Conservation (phyloP, 1,284 basidiomycete species). For the Trichosporon sp. region DNA sequence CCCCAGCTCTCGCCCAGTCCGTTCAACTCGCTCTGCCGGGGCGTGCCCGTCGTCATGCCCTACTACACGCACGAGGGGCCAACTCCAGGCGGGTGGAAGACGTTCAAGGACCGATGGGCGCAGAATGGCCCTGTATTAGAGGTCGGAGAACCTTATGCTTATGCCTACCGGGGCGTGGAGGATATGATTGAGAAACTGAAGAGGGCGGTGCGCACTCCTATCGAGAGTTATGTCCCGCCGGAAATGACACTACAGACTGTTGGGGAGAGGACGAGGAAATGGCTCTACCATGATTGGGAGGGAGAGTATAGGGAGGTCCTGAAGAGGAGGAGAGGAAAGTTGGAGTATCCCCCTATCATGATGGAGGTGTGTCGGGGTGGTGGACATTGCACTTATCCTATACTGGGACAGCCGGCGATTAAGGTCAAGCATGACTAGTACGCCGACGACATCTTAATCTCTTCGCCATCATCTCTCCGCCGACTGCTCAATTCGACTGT, state of each 20-base stretch:
- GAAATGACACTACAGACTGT: slow-evolving; percentile 27
- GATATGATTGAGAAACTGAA: slow-evolving; percentile 22
- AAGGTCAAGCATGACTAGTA: too few relatives aligned
- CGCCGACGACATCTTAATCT: too few relatives aligned
- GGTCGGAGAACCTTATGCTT: slow-evolving; percentile 42
- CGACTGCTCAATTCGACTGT: too few relatives aligned
- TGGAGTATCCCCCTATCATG: neutral
- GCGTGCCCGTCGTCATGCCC: slow-evolving; percentile 43
- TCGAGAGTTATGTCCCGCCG: slow-evolving; percentile 29
- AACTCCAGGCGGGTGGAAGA: neutral
- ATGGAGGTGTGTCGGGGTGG: neutral
- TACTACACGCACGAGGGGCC: slow-evolving; percentile 17
- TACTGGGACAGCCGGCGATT: neutral
- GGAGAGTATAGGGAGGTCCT: slow-evolving; percentile 18
- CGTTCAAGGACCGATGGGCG: neutral
- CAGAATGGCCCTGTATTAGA: slow-evolving; percentile 41
- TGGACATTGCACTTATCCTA: neutral
- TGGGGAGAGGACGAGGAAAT: slow-evolving; percentile 15
- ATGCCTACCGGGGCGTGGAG: slow-evolving; percentile 36
- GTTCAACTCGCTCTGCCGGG: slow-evolving; percentile 40
- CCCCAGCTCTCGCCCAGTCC: slow-evolving; percentile 40
- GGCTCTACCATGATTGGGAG: slow-evolving; percentile 29
- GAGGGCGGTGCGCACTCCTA: slow-evolving; percentile 27
- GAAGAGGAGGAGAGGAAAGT: slow-evolving; percentile 11
- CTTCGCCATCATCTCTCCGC: too few relatives aligned